These are phyloP conservation scores for Babesia gibsoni DNA, from an alignment of 169 alveolate species.

Conservation along the genomic window DNA sequence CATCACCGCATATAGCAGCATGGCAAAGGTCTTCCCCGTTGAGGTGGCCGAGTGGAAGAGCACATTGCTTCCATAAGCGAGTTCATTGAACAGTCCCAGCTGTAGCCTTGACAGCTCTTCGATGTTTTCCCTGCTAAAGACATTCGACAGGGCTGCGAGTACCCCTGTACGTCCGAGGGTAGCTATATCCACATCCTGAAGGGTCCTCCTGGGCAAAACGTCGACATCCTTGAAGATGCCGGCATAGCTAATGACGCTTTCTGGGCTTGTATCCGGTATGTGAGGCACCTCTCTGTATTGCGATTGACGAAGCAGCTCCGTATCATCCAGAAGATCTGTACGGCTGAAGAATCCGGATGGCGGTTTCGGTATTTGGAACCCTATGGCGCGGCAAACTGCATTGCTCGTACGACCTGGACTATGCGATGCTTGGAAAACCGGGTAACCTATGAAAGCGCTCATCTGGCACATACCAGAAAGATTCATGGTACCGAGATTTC, in stretches of 20 bases:
- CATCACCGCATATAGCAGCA: constrained; percentile 48
- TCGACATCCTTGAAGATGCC: constrained; percentile 26
- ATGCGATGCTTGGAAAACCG: not conserved
- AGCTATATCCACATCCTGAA: not conserved
- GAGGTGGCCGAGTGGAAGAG: constrained; percentile 56
- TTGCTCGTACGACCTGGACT: not conserved
- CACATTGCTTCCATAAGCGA: constrained; percentile 48
- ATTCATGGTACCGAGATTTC: constrained; percentile 24
- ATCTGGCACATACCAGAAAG: constrained; percentile 12
- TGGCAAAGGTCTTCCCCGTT: constrained; percentile 60
- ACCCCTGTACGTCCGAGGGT: constrained; percentile 11
- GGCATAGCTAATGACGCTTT: constrained; percentile 20
- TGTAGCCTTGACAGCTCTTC: constrained; percentile 31
- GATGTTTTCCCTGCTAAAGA: constrained; percentile 12
- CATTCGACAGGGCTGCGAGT: constrained; percentile 7
- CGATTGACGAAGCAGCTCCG: not conserved
- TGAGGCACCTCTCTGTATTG: not conserved
- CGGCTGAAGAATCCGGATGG: constrained; percentile 4
- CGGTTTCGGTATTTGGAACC: constrained; percentile 12
- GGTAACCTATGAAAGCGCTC: constrained; percentile 14
- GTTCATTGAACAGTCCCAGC: constrained; percentile 35
- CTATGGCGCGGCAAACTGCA: not conserved
- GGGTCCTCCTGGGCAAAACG: constrained; percentile 4
- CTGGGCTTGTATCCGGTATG: constrained; percentile 16
- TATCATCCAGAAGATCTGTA: not conserved